Base-by-base conservation (phyloP, 1,139 yeast genomes). In the Candida neerlandica region DNA sequence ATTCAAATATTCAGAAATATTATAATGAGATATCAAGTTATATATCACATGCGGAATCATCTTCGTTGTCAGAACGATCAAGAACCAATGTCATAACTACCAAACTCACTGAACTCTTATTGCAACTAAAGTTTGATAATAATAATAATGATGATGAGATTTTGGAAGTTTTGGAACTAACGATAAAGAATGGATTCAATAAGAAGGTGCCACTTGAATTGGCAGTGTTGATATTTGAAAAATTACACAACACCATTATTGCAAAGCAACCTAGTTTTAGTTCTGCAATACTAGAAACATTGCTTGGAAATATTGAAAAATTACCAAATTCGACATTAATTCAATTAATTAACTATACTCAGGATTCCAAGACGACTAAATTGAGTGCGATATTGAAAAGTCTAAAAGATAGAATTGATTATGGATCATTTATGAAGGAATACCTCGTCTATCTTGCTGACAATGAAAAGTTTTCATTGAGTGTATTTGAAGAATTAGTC, bases 401-500 rank as follows among this genome's bases (percentile, higher is more conserved):
- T 30, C 48, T 63, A 27, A 46, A 32, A 33, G 39, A 15, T 12
- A 44, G 44, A 33, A 19, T 49, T 9, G 12, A 42, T 7, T 35
- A 50, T 16, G 52, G 60, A 0, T 60, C 59, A 5, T 69, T 71
- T 50, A 50, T 63, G 1, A 48, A 48, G 21, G 58, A 57, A 3
- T 59, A 74, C 37, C 40, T 73, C 11, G 55, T 55, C 7, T 55
- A 59, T 41, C 59, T 65, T 26, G 51, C 54, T 14, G 50, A 48
- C 0, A 52, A 51, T 11, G 55, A 54, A 0, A 53, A 49, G 11
- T 53, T 70, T 15, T 52, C 53, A 12, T 54, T 74, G 21, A 50
- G 52, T 5, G 50, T 59, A 0, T 72, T 67, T 51, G 72, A 70
- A 46, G 59, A 51, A 7, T 46, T 69, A 38, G 30, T 16, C 38